Evolutionary conservation across 2,329 filamentous ascomycete species (phyloP), one percentile per base, ranked within the genome.

Genomic region (Fusarium denticulatum): DNA sequence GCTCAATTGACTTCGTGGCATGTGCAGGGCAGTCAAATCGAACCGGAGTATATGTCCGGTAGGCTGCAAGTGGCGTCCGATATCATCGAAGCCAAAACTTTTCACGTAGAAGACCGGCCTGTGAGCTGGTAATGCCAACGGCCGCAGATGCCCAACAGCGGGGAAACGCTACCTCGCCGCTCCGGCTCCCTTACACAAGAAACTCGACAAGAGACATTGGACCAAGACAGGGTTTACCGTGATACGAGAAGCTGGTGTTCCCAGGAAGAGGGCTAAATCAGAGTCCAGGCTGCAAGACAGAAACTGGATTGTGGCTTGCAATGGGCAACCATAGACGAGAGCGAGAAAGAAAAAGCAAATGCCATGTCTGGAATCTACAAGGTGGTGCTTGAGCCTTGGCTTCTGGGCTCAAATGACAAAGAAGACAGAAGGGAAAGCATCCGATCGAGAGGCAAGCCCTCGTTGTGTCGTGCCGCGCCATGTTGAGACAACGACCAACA

Each of bases 391-490:
- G 36, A 18, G 47, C 68, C 53, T 72, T 72, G 58, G 53, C 36
- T 37, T 28, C 26, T 60, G 59, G 56, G 50, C 50, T 37, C 42
- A n/a, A 57, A 28, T 37, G 39, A 60, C 63, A 63, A 67, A 49
- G 45, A 57, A 43, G 47, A 46, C 28, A 47, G 42, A 24, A 30
- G 42, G 53, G 50, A 36, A 47, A 42, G 56, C 34, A 71, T 62
- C 71, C 46, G 67, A 74, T 67, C 50, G 58, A 67, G 40, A 67
- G 66, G 70, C 56, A 52, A 73, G 50, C 40, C 62, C 39, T 46
- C 39, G 32, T 34, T 28, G 62, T 59, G 52, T 58, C 46, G 53
- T 63, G 62, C 69, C 66, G 60, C 46, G 39, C 66, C 60, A 70
- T 60, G 39, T 40, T 50, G 57, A 67, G 39, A 50, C 61, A 43